A percentile compares a stretch with the other conserved stretches of the same genome.
phyloP scores from a whole-genome alignment of 139 green algal genomes.

The Chlamydomonas applanata region DNA sequence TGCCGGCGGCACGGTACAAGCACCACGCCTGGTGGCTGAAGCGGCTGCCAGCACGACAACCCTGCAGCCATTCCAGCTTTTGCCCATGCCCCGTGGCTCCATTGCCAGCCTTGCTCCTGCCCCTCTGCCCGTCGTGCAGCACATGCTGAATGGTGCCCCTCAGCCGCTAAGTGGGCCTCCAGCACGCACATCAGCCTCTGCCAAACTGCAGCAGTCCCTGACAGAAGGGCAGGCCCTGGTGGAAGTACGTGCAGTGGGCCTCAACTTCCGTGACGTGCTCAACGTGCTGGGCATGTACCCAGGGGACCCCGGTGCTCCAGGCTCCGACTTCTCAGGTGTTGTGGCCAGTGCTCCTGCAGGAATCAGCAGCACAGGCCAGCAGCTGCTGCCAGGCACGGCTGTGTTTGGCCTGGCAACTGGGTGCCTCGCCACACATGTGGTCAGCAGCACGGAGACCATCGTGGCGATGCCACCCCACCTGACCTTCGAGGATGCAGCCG shows the following conservation, averaged over 20 bases:
- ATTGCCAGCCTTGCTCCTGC: conserved; percentile 47
- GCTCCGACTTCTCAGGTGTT: conserved; percentile 75
- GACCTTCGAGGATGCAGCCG: conserved; percentile 61
- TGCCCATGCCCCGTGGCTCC: conserved; percentile 46
- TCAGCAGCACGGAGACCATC: conserved; percentile 35
- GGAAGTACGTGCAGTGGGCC: conserved; percentile 70
- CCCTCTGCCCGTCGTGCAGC: conserved; percentile 12
- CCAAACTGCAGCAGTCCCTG: background rate
- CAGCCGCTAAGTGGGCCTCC: too few species aligned
- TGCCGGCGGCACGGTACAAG: background rate
- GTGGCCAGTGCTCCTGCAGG: conserved; percentile 36
- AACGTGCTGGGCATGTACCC: conserved; percentile 79
- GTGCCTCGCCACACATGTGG: conserved; percentile 66
- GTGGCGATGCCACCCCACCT: conserved; percentile 60
- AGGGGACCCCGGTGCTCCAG: conserved; percentile 79
- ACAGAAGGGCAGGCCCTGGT: conserved; percentile 46
- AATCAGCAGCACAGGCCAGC: conserved; percentile 7
- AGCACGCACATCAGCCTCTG: background rate
- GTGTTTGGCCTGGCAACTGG: conserved; percentile 78
- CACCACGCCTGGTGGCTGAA: conserved; percentile 19
- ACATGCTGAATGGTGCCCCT: background rate
- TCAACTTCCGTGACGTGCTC: conserved; percentile 87
- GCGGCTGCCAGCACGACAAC: conserved; percentile 24
- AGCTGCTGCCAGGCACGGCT: conserved; percentile 56
- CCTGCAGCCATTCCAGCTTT: conserved; percentile 27